Evolutionary conservation across 2,329 filamentous ascomycete species (phyloP).

Genomic region (Clarireedia sp.): DNA sequence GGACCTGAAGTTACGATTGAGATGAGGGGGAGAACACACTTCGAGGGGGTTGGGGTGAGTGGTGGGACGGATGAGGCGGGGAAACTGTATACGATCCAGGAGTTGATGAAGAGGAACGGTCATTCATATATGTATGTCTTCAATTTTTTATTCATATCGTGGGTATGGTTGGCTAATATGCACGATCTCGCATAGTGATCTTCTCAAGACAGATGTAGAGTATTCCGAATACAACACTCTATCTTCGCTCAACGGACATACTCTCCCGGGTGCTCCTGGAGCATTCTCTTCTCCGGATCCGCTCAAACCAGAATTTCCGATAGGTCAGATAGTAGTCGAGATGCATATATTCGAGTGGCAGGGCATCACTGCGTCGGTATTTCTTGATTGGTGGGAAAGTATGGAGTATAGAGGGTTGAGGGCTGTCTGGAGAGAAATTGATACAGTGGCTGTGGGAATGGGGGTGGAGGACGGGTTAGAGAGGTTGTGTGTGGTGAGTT

Average conservation of each 20-base stretch:
- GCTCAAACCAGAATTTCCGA: slow-evolving; percentile 18
- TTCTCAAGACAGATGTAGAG: slow-evolving; percentile 35
- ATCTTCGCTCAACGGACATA: slow-evolving; percentile 18
- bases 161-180: slow-evolving; percentile 12
- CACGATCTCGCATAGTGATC: slow-evolving; percentile 24
- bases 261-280: not conserved
- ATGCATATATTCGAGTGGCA: slow-evolving; percentile 20
- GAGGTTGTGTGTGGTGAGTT: slow-evolving; percentile 18
- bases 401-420: slow-evolving; percentile 25
- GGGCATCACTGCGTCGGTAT: slow-evolving; percentile 16
- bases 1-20: slow-evolving; percentile 23
- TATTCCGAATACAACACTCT: slow-evolving; percentile 31
- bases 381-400: slow-evolving; percentile 27
- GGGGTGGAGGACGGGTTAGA: slow-evolving; percentile 16
- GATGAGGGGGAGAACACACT: slow-evolving; percentile 25
- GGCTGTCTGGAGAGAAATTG: slow-evolving; percentile 24
- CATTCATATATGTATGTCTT: slow-evolving; percentile 28
- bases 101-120: slow-evolving; percentile 33
- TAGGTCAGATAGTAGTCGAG: slow-evolving; percentile 24
- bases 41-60: slow-evolving; percentile 29
- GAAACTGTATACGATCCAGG: slow-evolving; percentile 29
- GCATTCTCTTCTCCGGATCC: slow-evolving; percentile 1
- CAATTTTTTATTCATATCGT: not conserved
- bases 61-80: slow-evolving; percentile 23
- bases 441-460: slow-evolving; percentile 21